Percentiles rank a stretch among this genome's conserved stretches.
Evolutionary conservation across 2,329 filamentous ascomycete species (phyloP).

Genomic region (Madurella fahalii): DNA sequence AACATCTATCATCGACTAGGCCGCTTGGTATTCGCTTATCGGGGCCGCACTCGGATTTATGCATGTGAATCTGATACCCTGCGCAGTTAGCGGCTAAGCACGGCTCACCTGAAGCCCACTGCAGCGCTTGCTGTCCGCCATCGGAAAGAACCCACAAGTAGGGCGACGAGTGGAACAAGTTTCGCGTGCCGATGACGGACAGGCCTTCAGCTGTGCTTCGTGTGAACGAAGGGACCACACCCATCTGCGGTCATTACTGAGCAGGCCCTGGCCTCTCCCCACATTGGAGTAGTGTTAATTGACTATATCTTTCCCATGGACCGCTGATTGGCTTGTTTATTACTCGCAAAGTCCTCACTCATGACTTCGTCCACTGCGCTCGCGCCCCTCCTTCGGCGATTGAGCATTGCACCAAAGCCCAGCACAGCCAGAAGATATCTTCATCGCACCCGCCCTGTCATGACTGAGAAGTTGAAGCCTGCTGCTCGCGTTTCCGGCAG

Average conservation of each 20-base stretch:
- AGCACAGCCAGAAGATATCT: slow-evolving; percentile 3
- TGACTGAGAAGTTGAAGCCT: slow-evolving; percentile 27
- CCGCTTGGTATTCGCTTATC: background rate
- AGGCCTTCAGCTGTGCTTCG: background rate
- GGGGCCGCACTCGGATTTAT: background rate
- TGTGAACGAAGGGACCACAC: background rate
- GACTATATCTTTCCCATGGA: background rate
- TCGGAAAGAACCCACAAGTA: too few species aligned
- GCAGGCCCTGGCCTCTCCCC: background rate
- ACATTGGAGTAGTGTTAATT: background rate
- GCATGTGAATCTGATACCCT: background rate
- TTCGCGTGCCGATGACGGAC: slow-evolving; percentile 17
- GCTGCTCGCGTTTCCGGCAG: slow-evolving; percentile 25
- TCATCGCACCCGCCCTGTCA: slow-evolving; percentile 14
- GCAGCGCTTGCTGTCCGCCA: background rate
- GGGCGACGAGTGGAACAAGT: too few species aligned
- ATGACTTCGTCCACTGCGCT: slow-evolving; percentile 10
- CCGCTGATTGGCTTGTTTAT: background rate
- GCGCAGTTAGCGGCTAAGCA: background rate
- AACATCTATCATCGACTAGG: background rate
- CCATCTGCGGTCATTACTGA: slow-evolving; percentile 9
- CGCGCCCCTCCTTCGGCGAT: slow-evolving; percentile 11
- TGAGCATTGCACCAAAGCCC: background rate
- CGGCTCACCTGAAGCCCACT: background rate
- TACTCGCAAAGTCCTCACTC: background rate